Conservation (phyloP, 140 eudicot genomes). For the Stevia rebaudiana region DNA sequence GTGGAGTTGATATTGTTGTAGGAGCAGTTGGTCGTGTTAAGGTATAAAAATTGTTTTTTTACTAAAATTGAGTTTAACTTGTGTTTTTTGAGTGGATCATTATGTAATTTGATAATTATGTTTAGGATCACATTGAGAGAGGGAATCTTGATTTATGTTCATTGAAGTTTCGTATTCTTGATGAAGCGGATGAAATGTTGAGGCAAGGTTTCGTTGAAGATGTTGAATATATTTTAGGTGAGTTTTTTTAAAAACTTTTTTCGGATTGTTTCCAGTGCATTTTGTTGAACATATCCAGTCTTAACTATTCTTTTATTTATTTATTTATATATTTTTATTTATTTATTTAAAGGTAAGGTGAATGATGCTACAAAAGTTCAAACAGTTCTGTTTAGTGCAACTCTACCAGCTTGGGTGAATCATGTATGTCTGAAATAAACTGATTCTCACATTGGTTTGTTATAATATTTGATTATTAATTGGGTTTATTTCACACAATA, state of each 20-base stretch:
- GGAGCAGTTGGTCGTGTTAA: constrained; percentile 92
- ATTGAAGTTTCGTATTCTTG: constrained; percentile 84
- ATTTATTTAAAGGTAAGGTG: constrained; percentile 62
- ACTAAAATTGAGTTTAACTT: no score
- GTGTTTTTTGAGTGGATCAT: not conserved
- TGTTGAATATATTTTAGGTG: constrained; percentile 85
- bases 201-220: constrained; percentile 97
- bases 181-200: constrained; percentile 97
- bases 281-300: no score
- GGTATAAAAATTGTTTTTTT: constrained; percentile 28
- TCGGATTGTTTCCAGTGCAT: not conserved
- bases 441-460: not conserved
- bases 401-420: constrained; percentile 87
- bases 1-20: constrained; percentile 85
- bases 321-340: not conserved
- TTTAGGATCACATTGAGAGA: constrained; percentile 82
- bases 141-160: constrained; percentile 72
- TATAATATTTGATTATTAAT: not conserved
- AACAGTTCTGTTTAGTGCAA: constrained; percentile 94
- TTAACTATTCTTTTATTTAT: not conserved
- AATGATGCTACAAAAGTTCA: constrained; percentile 82
- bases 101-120: not conserved
- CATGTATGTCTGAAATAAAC: constrained; percentile 40
- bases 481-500: no score
- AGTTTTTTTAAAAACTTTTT: not conserved